Base-by-base conservation (phyloP, 805 yeast species). In the Yamadazyma nakazawae region DNA sequence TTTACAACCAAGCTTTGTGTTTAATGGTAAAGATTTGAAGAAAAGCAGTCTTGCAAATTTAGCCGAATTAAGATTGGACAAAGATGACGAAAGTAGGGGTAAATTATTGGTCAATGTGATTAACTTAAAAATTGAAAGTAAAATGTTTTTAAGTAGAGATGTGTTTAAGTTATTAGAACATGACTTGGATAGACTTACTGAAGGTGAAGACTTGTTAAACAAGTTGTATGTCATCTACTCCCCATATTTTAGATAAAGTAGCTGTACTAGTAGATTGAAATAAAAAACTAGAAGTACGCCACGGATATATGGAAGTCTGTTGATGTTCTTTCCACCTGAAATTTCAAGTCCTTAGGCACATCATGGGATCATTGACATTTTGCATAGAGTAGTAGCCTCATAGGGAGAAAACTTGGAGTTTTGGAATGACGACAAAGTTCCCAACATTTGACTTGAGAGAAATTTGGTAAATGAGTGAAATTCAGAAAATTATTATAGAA, bases 21-120 rank as follows among this genome's bases (percentile, higher is more conserved):
- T 61, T 57, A 46, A 61, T 57, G 59, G 70, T 46, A 58, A 65
- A 54, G 53, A 61, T 54, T 55, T 66, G 52, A 70, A 65, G 51
- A 65, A 55, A 45, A 70, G 57, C 39, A 68, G 67, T 56, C 63
- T 88, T 54, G 84, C 82, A 54, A 79, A 76, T 38, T 69, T 84
- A 45, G 88, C 83, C 49, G 69, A 82, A 49, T 63, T 85, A 40
- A 19, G 39, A 17, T 31, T 37, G 30, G 43, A 34, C 11, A 45
- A 53, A 30, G 60, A 56, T 9, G 50, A 18, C 37, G 44, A 34
- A 19, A 18, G 32, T 5, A 45, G 35, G 34, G 56, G 56, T 6
- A 38, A 37, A 19, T 37, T 52, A n/a, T 34, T 52, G 19, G 46
- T 54, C 49, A 51, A 54, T 49, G 45, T 59, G 43, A 48, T 52